phyloP scores from a whole-genome alignment of 169 alveolate genomes.

The Cryptosporidium sp. region DNA sequence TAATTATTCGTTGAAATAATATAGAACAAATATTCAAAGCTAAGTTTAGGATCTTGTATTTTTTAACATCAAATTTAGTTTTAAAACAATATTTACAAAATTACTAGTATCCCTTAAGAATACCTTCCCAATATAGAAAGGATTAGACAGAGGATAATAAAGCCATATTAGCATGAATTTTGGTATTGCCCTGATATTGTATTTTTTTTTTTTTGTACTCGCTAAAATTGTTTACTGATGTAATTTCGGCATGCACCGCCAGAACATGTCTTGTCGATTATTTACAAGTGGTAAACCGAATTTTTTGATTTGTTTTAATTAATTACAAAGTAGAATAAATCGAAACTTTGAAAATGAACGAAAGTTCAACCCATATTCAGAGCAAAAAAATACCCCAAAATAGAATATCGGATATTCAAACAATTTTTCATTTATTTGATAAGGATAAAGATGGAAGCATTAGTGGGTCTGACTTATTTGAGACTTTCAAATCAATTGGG shows the following conservation, averaged over 20 bases:
- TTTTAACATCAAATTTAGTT: no score
- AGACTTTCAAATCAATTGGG: conserved; percentile 55
- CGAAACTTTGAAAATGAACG: neutral
- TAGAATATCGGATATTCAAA: conserved; percentile 69
- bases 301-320: neutral
- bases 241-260: conserved; percentile 6
- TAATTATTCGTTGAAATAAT: neutral
- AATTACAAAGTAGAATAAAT: neutral
- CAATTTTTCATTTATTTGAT: conserved; percentile 68
- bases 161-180: no score
- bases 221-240: neutral
- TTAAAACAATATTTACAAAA: no score
- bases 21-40: neutral
- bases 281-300: neutral
- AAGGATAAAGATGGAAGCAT: conserved; percentile 72
- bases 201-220: neutral
- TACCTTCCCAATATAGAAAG: neutral
- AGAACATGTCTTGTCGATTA: conserved; percentile 2
- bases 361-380: neutral
- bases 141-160: neutral
- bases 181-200: neutral
- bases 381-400: conserved; percentile 13
- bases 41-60: no score
- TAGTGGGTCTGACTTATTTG: conserved; percentile 70
- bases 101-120: neutral